Percentiles rank a stretch among this genome's conserved stretches.
phyloP scores from a whole-genome alignment of 2,329 filamentous ascomycete genomes.

The Colletotrichum orchidophilum region DNA sequence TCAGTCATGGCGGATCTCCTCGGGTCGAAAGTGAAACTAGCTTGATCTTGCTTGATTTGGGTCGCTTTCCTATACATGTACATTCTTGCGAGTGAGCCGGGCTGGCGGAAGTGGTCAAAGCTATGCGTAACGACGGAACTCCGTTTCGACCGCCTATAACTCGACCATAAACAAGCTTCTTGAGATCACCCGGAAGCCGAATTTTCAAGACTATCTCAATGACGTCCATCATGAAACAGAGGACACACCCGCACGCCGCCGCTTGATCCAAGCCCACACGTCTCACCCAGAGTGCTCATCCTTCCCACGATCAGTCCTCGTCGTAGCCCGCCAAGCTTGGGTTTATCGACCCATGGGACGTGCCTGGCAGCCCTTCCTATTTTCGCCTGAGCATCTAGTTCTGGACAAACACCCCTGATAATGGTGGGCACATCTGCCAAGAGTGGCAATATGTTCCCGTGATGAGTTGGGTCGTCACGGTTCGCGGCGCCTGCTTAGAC shows the following conservation, averaged over 20 bases:
- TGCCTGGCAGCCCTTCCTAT: background rate
- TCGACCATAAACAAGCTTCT: conserved; percentile 12
- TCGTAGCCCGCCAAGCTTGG: background rate
- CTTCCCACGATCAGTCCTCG: background rate
- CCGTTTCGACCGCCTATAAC: background rate
- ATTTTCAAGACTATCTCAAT: background rate
- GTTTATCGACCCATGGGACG: background rate
- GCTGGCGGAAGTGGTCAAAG: background rate
- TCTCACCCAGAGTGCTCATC: conserved; percentile 5
- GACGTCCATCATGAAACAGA: background rate
- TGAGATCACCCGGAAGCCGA: background rate
- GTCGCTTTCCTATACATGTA: background rate
- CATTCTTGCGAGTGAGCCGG: background rate
- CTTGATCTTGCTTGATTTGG: background rate
- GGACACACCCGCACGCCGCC: background rate
- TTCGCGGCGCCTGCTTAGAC: background rate
- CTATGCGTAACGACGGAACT: background rate
- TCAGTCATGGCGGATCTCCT: background rate
- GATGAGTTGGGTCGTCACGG: background rate
- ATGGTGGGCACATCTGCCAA: background rate
- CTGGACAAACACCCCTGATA: background rate
- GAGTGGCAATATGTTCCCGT: background rate
- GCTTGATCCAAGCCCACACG: background rate
- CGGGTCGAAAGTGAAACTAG: background rate
- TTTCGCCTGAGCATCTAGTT: background rate